Evolutionary conservation across 257 asterid species (phyloP), one percentile per base, ranked within the genome.

Genomic region (Mentha longifolia): DNA sequence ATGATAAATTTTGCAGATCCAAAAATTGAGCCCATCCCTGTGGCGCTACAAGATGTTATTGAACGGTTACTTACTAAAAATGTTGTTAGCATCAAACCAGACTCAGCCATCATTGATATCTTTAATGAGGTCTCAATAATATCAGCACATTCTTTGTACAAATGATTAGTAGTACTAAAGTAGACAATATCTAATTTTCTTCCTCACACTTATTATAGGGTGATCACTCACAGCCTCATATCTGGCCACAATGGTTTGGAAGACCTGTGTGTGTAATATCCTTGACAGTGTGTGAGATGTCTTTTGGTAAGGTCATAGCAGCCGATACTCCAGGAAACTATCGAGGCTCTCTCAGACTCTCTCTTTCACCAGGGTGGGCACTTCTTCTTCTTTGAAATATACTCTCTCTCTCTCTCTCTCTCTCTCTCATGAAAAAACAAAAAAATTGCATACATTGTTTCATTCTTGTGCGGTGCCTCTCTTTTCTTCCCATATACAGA

Each of bases 331-430:
- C 93, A 3, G 96, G 97, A 68, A 91, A 75, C 60, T 90, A 77
- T 79, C 87, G 82, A 69, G 95, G 97, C 70, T 79, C 95, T 68
- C 85, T 92, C 63, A 82, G 60, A 62, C 87, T 90, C 45, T 83
- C 97, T 75, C 86, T 88, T 78, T 66, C 80, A 47, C 88, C 97
- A 33, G 97, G 98, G 98, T 92, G 97, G 98, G 98, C 90, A 92
- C 70, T 57, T 69, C 47, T 20, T 9, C 41, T 7, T 76, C 9
- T 47, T 19, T 60, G 47, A 17, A 19, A 54, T 28, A 54, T 25
- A 42, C 45, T 60, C 45, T 10, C 52, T 39, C 19, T 51, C 17
- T 28, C 13, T 37, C 35, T n/a, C 45, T 60, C 45, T 10, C 52
- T 39, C 19, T 51, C 17, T 28, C 13, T 37, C 35, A 22, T 22